Evolutionary conservation across 805 yeast species (phyloP).

Genomic region (Candida jianshihensis): DNA sequence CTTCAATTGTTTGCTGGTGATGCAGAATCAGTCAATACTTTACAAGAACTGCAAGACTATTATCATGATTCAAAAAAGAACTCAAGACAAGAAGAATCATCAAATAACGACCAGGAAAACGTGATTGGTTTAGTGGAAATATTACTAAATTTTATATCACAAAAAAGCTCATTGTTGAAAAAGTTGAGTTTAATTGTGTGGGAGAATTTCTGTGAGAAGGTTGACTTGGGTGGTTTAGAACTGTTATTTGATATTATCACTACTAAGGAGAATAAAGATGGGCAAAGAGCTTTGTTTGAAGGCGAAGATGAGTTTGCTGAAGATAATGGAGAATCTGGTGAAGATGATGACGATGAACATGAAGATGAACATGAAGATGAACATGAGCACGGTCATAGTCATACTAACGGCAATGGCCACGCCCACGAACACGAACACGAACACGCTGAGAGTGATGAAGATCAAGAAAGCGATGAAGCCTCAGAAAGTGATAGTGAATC

Average conservation of each 20-base stretch:
- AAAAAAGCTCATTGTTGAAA: slow-evolving; percentile 50
- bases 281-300: slow-evolving; percentile 71
- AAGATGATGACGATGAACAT: slow-evolving; percentile 34
- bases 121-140: slow-evolving; percentile 52
- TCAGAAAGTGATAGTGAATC: slow-evolving; percentile 16
- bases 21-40: slow-evolving; percentile 64
- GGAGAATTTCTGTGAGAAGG: slow-evolving; percentile 45
- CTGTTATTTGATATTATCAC: slow-evolving; percentile 47
- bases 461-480: slow-evolving; percentile 32
- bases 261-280: slow-evolving; percentile 74
- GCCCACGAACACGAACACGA: slow-evolving; percentile 26
- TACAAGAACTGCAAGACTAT: slow-evolving; percentile 65
- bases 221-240: slow-evolving; percentile 38
- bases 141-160: slow-evolving; percentile 48
- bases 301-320: slow-evolving; percentile 45
- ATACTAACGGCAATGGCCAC: slow-evolving; percentile 26
- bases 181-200: slow-evolving; percentile 50
- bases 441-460: slow-evolving; percentile 14
- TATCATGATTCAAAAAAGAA: slow-evolving; percentile 39
- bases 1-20: slow-evolving; percentile 74
- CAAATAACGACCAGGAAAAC: slow-evolving; percentile 34
- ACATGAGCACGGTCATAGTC: slow-evolving; percentile 25
- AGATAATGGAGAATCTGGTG: slow-evolving; percentile 38
- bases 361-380: slow-evolving; percentile 29
- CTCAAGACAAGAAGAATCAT: slow-evolving; percentile 29